phyloP scores from a whole-genome alignment of 768 basidiomycete genomes.

The Ephemerocybe angulata region DNA sequence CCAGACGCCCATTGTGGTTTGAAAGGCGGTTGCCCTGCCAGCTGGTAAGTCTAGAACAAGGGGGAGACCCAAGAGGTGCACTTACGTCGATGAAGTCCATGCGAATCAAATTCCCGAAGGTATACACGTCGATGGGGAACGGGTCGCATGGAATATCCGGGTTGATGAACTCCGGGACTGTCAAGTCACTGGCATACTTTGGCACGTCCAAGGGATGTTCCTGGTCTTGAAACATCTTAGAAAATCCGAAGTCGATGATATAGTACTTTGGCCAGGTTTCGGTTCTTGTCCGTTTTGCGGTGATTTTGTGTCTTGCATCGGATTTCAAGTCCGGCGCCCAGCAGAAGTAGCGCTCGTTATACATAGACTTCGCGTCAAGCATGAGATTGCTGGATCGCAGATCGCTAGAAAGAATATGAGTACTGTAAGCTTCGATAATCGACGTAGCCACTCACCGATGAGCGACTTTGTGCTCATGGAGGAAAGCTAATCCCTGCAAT shows the following conservation, averaged over 20 bases:
- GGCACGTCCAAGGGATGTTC: not conserved
- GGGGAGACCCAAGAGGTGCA: not conserved
- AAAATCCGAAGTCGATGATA: slow-evolving; percentile 5
- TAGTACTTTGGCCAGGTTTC: not conserved
- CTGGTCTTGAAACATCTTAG: not conserved
- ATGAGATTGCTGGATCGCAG: not conserved
- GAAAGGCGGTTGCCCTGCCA: not conserved
- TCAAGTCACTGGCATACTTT: not conserved
- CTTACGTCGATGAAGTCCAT: not conserved
- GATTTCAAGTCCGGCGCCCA: no score
- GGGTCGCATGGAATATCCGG: not conserved
- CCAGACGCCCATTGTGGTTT: not conserved
- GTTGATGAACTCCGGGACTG: not conserved
- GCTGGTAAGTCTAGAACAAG: not conserved
- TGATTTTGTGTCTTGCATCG: not conserved
- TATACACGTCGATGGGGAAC: slow-evolving; percentile 2
- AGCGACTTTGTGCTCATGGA: not conserved
- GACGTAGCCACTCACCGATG: slow-evolving; percentile 1
- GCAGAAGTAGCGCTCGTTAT: not conserved
- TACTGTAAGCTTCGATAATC: not conserved
- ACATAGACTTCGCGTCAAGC: not conserved
- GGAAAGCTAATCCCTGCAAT: not conserved
- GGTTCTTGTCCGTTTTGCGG: not conserved
- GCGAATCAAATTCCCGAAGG: not conserved
- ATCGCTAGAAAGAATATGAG: not conserved